Conservation (phyloP, 352 stramenopile species). For the Phytophthora pistaciae region DNA sequence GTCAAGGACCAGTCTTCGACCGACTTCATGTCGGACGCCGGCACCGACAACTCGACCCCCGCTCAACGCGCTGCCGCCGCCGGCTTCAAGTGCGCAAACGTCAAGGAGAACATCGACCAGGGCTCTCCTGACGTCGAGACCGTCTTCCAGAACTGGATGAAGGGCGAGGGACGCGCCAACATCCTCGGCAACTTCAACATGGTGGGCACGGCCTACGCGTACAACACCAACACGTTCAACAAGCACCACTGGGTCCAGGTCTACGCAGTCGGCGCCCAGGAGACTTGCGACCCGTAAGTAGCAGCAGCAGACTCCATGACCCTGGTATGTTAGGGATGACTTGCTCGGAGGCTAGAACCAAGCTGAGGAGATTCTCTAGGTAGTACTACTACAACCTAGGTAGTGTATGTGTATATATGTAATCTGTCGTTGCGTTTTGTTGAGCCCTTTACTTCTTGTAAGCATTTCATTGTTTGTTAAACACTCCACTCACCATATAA, state of each 20-base stretch:
- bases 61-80: constrained; percentile 36
- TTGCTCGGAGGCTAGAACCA: not conserved
- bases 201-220: constrained; percentile 38
- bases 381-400: not conserved
- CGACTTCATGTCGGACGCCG: constrained; percentile 53
- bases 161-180: constrained; percentile 19
- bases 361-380: not conserved
- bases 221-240: constrained; percentile 32
- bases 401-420: not conserved
- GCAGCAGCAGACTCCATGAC: not conserved
- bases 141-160: constrained; percentile 44
- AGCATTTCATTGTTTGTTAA: too few relatives aligned
- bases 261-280: constrained; percentile 37
- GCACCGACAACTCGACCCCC: constrained; percentile 44
- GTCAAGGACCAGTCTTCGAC: constrained; percentile 47
- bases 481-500: not conserved
- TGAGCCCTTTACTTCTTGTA: too few relatives aligned
- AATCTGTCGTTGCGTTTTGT: not conserved
- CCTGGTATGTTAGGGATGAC: not conserved
- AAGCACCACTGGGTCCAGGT: constrained; percentile 62
- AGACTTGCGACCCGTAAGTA: constrained; percentile 30
- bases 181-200: constrained; percentile 40
- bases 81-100: constrained; percentile 50
- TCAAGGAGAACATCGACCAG: constrained; percentile 40
- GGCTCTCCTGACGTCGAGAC: constrained; percentile 28